phyloP scores from a whole-genome alignment of 163 green algal genomes.

The Smithsoniella earleae region DNA sequence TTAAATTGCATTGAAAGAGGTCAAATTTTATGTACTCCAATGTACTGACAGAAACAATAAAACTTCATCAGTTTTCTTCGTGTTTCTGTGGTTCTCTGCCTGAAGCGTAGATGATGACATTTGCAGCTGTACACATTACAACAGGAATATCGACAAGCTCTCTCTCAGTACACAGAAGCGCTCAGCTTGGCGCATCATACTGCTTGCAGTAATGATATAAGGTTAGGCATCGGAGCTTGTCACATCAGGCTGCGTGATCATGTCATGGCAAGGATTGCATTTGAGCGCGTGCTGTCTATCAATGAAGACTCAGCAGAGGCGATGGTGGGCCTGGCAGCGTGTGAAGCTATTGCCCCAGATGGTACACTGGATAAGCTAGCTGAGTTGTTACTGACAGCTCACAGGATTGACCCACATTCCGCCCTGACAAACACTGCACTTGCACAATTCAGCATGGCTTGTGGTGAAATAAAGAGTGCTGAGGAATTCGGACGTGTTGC shows the following conservation, averaged over 20 bases:
- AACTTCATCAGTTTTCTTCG: neutral
- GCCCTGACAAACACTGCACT: neutral
- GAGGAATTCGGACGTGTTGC: neutral
- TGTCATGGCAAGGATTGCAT: conserved; percentile 51
- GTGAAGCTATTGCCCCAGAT: neutral
- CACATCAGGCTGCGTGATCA: conserved; percentile 58
- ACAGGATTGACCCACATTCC: conserved; percentile 1
- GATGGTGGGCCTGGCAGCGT: conserved; percentile 56
- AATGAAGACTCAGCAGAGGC: conserved; percentile 58
- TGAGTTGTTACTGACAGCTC: neutral
- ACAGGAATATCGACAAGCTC: neutral
- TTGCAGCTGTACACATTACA: neutral
- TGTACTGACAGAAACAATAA: too few relatives aligned
- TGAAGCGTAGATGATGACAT: neutral
- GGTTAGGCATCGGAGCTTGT: conserved; percentile 74
- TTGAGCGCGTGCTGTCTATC: conserved; percentile 64
- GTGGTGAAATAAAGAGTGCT: neutral
- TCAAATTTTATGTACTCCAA: neutral
- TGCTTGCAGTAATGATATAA: conserved; percentile 59
- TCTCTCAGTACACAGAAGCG: conserved; percentile 1
- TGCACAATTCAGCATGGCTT: neutral
- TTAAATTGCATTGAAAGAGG: neutral
- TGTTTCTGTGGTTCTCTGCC: neutral
- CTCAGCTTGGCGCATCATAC: conserved; percentile 7
- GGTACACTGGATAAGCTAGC: neutral